Evolutionary conservation across 2,329 filamentous ascomycete species (phyloP).

Genomic region (Acarospora socialis): DNA sequence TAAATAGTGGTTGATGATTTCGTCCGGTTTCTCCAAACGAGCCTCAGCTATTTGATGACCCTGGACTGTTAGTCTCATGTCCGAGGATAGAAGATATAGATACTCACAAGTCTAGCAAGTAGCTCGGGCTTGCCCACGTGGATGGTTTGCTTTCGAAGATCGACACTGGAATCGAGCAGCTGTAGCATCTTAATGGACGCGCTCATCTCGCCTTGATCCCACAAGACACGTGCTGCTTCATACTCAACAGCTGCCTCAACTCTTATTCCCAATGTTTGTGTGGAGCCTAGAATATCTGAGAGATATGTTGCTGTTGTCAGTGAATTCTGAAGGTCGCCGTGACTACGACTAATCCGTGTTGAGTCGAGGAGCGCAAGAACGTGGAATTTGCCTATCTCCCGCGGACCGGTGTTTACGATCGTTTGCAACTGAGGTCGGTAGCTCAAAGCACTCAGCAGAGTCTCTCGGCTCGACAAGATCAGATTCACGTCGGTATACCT

Average conservation of each 20-base stretch:
- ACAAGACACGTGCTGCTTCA: slow-evolving; percentile 78
- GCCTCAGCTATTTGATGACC: slow-evolving; percentile 83
- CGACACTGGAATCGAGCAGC: slow-evolving; percentile 47
- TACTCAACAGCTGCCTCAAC: slow-evolving; percentile 65
- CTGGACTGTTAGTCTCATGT: slow-evolving; percentile 22
- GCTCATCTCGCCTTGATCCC: slow-evolving; percentile 84
- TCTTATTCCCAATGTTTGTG: slow-evolving; percentile 54
- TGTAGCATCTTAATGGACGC: slow-evolving; percentile 83
- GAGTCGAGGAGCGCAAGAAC: slow-evolving; percentile 63
- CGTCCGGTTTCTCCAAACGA: slow-evolving; percentile 76
- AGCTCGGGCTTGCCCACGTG: slow-evolving; percentile 61
- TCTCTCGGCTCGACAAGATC: slow-evolving; percentile 70
- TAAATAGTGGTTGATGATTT: slow-evolving; percentile 76
- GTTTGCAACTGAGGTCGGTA: slow-evolving; percentile 51
- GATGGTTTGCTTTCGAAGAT: slow-evolving; percentile 55
- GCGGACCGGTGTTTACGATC: slow-evolving; percentile 45
- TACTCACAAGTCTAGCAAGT: slow-evolving; percentile 59
- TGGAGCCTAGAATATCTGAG: slow-evolving; percentile 59
- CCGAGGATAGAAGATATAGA: slow-evolving; percentile 1
- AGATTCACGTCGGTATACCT: slow-evolving; percentile 42
- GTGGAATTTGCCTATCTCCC: slow-evolving; percentile 56
- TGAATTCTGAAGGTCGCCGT: slow-evolving; percentile 73
- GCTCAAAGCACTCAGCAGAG: slow-evolving; percentile 65
- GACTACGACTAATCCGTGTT: slow-evolving; percentile 61
- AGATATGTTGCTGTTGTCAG: slow-evolving; percentile 73